phyloP scores from a whole-genome alignment of 2,329 filamentous ascomycete genomes.

The Podosphaera fusca region DNA sequence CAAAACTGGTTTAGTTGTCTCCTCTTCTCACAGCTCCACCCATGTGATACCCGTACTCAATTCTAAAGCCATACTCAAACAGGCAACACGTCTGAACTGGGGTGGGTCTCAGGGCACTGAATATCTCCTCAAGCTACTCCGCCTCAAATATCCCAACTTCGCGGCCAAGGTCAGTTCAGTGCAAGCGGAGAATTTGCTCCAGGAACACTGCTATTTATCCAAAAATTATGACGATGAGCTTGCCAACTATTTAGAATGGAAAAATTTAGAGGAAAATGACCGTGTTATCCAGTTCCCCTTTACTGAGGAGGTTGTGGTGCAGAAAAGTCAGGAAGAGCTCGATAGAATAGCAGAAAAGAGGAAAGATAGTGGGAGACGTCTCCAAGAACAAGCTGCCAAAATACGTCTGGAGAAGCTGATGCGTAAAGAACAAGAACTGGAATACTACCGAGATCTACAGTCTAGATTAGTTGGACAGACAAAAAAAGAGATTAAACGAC shows the following conservation, averaged over 20 bases:
- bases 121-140: slow-evolving; percentile 73
- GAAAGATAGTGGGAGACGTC: slow-evolving; percentile 71
- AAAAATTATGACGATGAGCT: slow-evolving; percentile 64
- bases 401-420: slow-evolving; percentile 91
- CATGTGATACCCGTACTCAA: slow-evolving; percentile 88
- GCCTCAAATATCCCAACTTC: slow-evolving; percentile 78
- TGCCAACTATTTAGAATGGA: slow-evolving; percentile 63
- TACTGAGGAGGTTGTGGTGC: slow-evolving; percentile 69
- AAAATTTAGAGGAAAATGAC: slow-evolving; percentile 71
- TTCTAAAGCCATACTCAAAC: slow-evolving; percentile 58
- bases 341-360: slow-evolving; percentile 77
- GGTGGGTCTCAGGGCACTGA: slow-evolving; percentile 76
- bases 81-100: slow-evolving; percentile 84
- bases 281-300: slow-evolving; percentile 80
- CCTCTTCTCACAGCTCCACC: slow-evolving; percentile 80
- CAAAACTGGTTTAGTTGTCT: slow-evolving; percentile 66
- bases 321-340: slow-evolving; percentile 89
- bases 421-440: slow-evolving; percentile 83
- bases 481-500: slow-evolving; percentile 73
- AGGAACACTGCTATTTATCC: slow-evolving; percentile 76
- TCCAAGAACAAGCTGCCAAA: slow-evolving; percentile 92
- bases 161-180: slow-evolving; percentile 64
- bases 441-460: slow-evolving; percentile 78
- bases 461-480: slow-evolving; percentile 46
- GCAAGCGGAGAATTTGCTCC: slow-evolving; percentile 71